Evolutionary conservation across 345 rosid species (phyloP), one percentile per base, ranked within the genome.

Genomic region (Noccaea caerulescens): DNA sequence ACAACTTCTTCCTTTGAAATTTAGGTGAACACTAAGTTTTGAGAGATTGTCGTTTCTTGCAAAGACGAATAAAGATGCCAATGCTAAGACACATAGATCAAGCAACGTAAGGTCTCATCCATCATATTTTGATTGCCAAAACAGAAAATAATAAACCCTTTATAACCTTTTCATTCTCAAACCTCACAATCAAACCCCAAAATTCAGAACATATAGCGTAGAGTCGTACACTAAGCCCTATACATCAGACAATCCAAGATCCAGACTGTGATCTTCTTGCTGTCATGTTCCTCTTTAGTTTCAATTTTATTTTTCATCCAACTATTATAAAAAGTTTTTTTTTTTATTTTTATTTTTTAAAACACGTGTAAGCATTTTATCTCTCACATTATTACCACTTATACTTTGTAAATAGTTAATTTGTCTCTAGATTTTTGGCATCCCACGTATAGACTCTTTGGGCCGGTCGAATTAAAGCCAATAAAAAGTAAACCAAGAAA

Each of bases 161-260:
- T 27, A 27, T 27, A 32, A 25, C 38, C 7, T 1, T 37, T 13
- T 43, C 39, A 38, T 8, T 5, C 52, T 32, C 41, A 56, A 4
- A 45, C 66, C 43, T 18, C 2, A 55, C 10, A 42, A 42, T 20
- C 0, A 59, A 30, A n/a, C 30, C 18, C 3, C 14, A 63, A 53
- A 68, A 33, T 5, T 38, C 6, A 56, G 11, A 16, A 56, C 10
- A 7, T 30, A n/a, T 1, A 23, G 18, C 3, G 12, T 3, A 37
- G 47, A 61, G 18, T 32, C 83, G n/a, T 76, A 91, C 97, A 71
- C 96, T 87, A 18, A 91, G 94, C 62, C 83, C 86, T 34, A 85
- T 84, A 72, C 97, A 87, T 80, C 23, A 93, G 93, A 68, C 89
- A 93, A 80, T 89, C 90, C 88, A 93, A 77, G 68, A 93, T 80